These are phyloP conservation scores for Suillus cothurnatus DNA, from an alignment of 768 basidiomycete genomes.

Conservation along the genomic window DNA sequence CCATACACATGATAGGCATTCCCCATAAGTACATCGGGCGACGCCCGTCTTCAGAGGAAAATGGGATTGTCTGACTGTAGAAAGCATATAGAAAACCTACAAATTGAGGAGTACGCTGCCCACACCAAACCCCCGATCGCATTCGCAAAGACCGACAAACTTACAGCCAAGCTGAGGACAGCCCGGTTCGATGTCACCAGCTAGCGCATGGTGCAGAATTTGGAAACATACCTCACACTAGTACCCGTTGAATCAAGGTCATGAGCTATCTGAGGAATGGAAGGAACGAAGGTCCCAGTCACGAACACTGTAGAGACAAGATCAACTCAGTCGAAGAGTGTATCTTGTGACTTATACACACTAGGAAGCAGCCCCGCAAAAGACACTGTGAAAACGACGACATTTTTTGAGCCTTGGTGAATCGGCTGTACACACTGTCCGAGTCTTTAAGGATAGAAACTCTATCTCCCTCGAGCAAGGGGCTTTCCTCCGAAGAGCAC, in stretches of 20 bases:
- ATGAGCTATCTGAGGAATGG: slow-evolving; percentile 37
- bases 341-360: slow-evolving; percentile 31
- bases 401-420: slow-evolving; percentile 49
- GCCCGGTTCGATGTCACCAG: background rate
- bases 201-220: background rate
- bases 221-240: slow-evolving; percentile 29
- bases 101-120: slow-evolving; percentile 49
- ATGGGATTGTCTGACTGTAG: background rate
- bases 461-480: background rate
- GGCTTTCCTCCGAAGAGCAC: slow-evolving; percentile 7
- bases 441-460: too few relatives aligned
- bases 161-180: slow-evolving; percentile 43
- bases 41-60: slow-evolving; percentile 52
- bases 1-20: slow-evolving; percentile 56
- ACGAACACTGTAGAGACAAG: slow-evolving; percentile 22
- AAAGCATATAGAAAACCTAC: slow-evolving; percentile 28
- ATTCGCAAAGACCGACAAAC: slow-evolving; percentile 45
- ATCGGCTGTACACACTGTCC: slow-evolving; percentile 33
- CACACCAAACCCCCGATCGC: slow-evolving; percentile 48
- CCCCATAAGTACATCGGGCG: slow-evolving; percentile 56
- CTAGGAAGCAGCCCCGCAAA: slow-evolving; percentile 61
- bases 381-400: slow-evolving; percentile 55
- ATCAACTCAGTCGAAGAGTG: background rate
- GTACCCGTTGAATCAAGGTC: slow-evolving; percentile 33
- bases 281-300: slow-evolving; percentile 38